phyloP scores from a whole-genome alignment of 495 filamentous ascomycete genomes.

The Aspergillus sclerotioniger region DNA sequence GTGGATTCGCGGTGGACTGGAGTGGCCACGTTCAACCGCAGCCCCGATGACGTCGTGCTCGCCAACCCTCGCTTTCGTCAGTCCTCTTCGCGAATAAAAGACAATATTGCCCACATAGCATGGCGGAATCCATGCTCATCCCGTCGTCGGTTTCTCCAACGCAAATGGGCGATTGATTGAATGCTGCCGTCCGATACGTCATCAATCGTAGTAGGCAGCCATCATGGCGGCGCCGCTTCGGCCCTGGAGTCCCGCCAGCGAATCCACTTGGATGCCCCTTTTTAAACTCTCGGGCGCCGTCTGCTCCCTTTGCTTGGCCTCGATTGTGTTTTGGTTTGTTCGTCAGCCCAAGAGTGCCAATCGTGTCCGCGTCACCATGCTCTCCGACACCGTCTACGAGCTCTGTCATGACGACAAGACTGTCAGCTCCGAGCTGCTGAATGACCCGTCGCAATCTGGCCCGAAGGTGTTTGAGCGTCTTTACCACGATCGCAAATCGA shows the following conservation, averaged over 20 bases:
- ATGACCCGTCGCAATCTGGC: slow-evolving; percentile 51
- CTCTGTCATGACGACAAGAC: slow-evolving; percentile 51
- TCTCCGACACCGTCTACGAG: slow-evolving; percentile 40
- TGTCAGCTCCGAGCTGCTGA: slow-evolving; percentile 55
- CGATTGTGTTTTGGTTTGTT: slow-evolving; percentile 9
- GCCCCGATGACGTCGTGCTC: background rate
- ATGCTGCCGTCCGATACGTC: background rate
- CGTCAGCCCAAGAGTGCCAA: slow-evolving; percentile 16
- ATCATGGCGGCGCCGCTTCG: background rate
- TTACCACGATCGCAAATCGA: slow-evolving; percentile 29
- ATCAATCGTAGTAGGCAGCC: background rate
- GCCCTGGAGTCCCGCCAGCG: background rate
- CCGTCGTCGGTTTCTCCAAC: too few relatives aligned
- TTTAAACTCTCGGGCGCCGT: slow-evolving; percentile 8
- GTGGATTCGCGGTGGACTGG: too few relatives aligned
- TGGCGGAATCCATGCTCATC: too few relatives aligned
- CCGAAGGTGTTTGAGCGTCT: slow-evolving; percentile 54
- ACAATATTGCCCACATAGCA: too few relatives aligned
- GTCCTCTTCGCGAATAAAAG: too few relatives aligned
- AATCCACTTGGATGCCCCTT: slow-evolving; percentile 5
- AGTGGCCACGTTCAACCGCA: too few relatives aligned
- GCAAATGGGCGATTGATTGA: too few relatives aligned
- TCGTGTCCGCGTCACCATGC: slow-evolving; percentile 17
- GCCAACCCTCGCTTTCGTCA: too few relatives aligned
- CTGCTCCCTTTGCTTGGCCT: slow-evolving; percentile 4